phyloP scores from a whole-genome alignment of 2,329 filamentous ascomycete species.

The Aspergillus hiratsukae region DNA sequence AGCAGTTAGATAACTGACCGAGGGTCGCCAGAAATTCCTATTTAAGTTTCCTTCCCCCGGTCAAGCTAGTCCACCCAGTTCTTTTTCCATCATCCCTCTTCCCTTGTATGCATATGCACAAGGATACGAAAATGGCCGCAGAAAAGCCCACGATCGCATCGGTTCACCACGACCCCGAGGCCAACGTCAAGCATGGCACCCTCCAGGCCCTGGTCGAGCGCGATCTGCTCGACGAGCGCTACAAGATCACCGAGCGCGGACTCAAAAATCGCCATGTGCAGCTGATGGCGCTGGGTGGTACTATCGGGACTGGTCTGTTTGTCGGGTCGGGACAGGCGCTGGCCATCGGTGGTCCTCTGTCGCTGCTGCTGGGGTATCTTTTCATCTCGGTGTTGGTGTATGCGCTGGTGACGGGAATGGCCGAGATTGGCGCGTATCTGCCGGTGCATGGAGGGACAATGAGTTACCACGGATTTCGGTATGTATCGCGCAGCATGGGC shows the following conservation, averaged over 20 bases:
- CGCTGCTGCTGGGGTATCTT: slow-evolving; percentile 50
- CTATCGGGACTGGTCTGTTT: slow-evolving; percentile 55
- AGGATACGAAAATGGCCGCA: background rate
- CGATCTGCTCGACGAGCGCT: slow-evolving; percentile 39
- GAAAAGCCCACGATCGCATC: slow-evolving; percentile 9
- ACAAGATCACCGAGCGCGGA: slow-evolving; percentile 37
- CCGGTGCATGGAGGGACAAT: slow-evolving; percentile 43
- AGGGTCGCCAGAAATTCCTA: background rate
- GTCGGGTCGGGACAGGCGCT: slow-evolving; percentile 52
- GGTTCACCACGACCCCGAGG: slow-evolving; percentile 3
- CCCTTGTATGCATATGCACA: background rate
- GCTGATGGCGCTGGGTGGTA: slow-evolving; percentile 53
- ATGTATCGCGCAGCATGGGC: slow-evolving; percentile 39
- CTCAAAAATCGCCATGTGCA: slow-evolving; percentile 42
- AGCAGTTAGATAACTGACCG: background rate
- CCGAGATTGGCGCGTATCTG: slow-evolving; percentile 41
- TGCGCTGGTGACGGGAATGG: slow-evolving; percentile 45
- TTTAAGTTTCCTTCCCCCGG: background rate
- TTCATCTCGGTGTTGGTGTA: slow-evolving; percentile 47
- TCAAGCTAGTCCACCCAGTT: background rate
- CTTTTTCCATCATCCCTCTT: background rate
- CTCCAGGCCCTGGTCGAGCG: slow-evolving; percentile 35
- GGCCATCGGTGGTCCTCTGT: slow-evolving; percentile 49
- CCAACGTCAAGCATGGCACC: slow-evolving; percentile 16
- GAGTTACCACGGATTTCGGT: slow-evolving; percentile 42